Base-by-base conservation (phyloP, 441 rosid species). In the Pelargonium myrrhifolium region DNA sequence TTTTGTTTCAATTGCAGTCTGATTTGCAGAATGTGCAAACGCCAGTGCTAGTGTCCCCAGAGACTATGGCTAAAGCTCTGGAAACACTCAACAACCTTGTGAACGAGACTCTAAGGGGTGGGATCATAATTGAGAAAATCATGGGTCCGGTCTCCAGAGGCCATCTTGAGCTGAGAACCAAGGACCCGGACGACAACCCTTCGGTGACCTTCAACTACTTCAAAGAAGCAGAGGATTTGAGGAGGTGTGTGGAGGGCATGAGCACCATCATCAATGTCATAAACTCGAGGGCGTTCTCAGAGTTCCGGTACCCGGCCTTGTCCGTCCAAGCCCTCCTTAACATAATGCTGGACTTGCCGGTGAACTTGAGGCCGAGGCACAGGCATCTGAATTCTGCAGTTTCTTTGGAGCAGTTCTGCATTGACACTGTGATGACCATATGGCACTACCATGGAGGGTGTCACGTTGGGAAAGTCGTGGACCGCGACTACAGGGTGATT, bases 131-230 rank as follows among this genome's bases (percentile, higher is more conserved):
- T 22, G 97, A 88, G 72, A 94, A 94, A 81, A 75, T 94, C 12
- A 86, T 96, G 35, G 66, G 11, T 26, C 99, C 99, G 0, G 9
- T 80, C 15, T 92, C 99, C 47, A 79, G 71, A 40, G 99, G 99
- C 9, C 79, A 87, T 53, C 84, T 94, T 67, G 84, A 56, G 42
- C 75, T 94, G 78, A 69, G 75, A 73, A 88, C 75, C 74, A 88
- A 88, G 42, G 84, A 88, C 59, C 87, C 85, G 5, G 86, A 89
- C 22, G 90, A 91, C 51, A 93, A 93, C 75, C 99, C 99, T 40
- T 79, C 84, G 1, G 83, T 93, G 43, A 91, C 89, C 68, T 92
- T 92, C 84, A 94, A 94, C 82, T 92, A 94, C 80, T 94, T 92
- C 81, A 81, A 78, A 22, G 82, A 92, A 68, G 98, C 98, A 0